These are phyloP conservation scores for Xerocomellus amylosporus DNA, from an alignment of 768 basidiomycete species.

Conservation along the genomic window DNA sequence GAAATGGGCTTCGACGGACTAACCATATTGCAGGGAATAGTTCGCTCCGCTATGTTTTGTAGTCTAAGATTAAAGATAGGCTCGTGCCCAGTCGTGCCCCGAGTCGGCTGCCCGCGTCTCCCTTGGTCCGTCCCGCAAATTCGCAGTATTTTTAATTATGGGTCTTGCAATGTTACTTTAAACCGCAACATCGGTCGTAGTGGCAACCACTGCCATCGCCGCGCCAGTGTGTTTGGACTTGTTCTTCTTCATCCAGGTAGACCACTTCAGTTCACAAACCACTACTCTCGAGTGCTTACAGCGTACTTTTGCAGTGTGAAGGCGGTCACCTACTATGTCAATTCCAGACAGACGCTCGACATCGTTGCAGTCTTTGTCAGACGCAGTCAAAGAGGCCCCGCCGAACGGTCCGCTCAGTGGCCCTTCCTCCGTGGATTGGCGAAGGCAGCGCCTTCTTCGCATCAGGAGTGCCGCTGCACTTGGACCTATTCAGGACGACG, in stretches of 20 bases:
- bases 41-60: no score
- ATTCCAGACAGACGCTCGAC: conserved; percentile 16
- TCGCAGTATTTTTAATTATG: no score
- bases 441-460: conserved; percentile 56
- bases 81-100: no score
- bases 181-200: neutral
- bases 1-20: no score
- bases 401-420: conserved; percentile 41
- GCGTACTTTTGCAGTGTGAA: neutral
- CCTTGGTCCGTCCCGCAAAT: no score
- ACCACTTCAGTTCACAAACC: neutral
- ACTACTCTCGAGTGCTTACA: neutral
- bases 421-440: conserved; percentile 58
- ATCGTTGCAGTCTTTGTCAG: conserved; percentile 18
- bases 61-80: no score
- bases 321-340: conserved; percentile 15
- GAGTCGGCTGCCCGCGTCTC: no score
- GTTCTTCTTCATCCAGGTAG: neutral
- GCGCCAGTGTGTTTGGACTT: neutral
- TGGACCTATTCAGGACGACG: neutral
- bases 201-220: neutral
- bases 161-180: neutral
- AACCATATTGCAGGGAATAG: no score
- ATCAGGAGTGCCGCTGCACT: conserved; percentile 39
- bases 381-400: conserved; percentile 5